A percentile compares a stretch with the other conserved stretches of the same genome.
These are phyloP conservation scores for Phytophthora pinifolia DNA, from an alignment of 352 stramenopile genomes.

Conservation along the genomic window DNA sequence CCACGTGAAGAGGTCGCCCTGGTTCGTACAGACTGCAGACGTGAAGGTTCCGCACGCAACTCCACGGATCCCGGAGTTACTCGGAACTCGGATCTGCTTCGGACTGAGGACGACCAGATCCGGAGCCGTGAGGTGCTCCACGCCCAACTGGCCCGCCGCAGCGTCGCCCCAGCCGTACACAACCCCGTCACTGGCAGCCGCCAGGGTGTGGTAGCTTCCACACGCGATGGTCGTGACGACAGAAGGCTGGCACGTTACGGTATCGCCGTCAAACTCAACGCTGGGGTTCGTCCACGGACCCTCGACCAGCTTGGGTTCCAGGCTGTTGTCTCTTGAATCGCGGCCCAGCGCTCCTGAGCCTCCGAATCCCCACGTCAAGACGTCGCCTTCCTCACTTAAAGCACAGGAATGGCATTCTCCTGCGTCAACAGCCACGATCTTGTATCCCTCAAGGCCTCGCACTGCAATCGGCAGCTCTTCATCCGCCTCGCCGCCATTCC, in stretches of 20 bases:
- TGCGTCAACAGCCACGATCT: constrained; percentile 57
- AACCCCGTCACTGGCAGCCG: constrained; percentile 39
- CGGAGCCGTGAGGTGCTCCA: constrained; percentile 37
- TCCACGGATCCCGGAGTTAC: constrained; percentile 29
- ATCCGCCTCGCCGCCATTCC: constrained; percentile 62
- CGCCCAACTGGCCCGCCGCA: constrained; percentile 67
- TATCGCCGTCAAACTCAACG: constrained; percentile 15
- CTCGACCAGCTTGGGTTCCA: constrained; percentile 41
- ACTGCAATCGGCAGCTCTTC: constrained; percentile 54
- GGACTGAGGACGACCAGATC: constrained; percentile 64
- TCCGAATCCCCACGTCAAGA: constrained; percentile 90
- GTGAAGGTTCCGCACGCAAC: constrained; percentile 72
- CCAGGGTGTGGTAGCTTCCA: constrained; percentile 78
- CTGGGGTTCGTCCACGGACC: constrained; percentile 30
- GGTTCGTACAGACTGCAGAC: constrained; percentile 46
- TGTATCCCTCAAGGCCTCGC: constrained; percentile 31
- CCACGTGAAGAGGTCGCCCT: constrained; percentile 73
- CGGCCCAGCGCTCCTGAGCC: constrained; percentile 76
- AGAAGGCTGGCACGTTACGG: not conserved
- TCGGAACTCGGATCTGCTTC: constrained; percentile 39
- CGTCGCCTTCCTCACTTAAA: constrained; percentile 53
- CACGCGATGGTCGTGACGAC: constrained; percentile 51
- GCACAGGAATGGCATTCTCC: constrained; percentile 84
- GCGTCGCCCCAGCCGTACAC: constrained; percentile 83
- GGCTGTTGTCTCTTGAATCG: constrained; percentile 55